Evolutionary conservation across 768 basidiomycete genomes (phyloP), one percentile per base, ranked within the genome.

Genomic region (Chiua virens): DNA sequence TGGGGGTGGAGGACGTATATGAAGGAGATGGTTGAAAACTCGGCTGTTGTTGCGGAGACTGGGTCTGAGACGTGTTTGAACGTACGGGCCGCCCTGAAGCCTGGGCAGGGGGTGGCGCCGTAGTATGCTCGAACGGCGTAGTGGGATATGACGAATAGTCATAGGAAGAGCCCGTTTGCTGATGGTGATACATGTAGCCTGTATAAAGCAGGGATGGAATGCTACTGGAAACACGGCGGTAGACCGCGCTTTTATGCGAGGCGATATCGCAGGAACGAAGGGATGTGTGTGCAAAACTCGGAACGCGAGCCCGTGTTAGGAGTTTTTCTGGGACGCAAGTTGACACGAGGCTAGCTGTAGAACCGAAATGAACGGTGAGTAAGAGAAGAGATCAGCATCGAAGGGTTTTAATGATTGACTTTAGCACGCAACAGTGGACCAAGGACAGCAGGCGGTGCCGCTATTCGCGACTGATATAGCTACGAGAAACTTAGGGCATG

Each of bases 161-260:
- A 63, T 86, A 85, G 51, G 72, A 58, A 49, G 72, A 72, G 34
- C 70, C 64, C 30, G 72, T 72, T 18, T 73, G 75, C 46, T 77
- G 71, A 52, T 75, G 69, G 47, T 75, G 74, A 64, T 86, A 85
- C 65, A 82, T 71, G 60, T 82, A 82, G 52, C 78, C 74, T 46
- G 75, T 72, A 40, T 5, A 80, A 79, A 38, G 80, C 70, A 34
- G 80, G 73, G 79, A 78, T 79, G 57, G 53, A 39, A 43, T 47
- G 56, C 18, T 42, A 52, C 39, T 52, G 57, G 57, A 54, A 41
- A 47, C 52, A 54, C 53, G 55, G 58, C 53, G 54, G 51, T 45
- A 48, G 49, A 21, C 34, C 54, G 63, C 51, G 69, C 64, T 64
- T 65, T 67, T 67, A 68, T 66, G 53, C 42, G 58, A 47, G 50